phyloP scores from a whole-genome alignment of 345 rosid species.

The Syzygium aromaticum region DNA sequence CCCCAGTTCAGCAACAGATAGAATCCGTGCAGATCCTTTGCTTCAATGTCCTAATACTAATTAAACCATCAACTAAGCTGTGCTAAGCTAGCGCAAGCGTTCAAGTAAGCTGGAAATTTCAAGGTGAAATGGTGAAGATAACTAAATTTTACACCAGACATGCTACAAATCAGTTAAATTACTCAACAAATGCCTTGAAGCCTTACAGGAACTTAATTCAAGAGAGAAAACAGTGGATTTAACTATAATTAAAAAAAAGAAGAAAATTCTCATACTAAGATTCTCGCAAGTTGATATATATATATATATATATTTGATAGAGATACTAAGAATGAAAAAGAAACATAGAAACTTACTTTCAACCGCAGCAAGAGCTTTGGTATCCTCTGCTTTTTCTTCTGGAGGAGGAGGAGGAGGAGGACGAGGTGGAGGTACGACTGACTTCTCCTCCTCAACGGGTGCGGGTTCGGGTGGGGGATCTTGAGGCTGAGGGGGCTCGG shows the following conservation, averaged over 20 bases:
- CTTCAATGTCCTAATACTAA: background rate
- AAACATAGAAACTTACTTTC: slow-evolving; percentile 11
- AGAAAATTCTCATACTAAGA: background rate
- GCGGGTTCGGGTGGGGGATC: background rate
- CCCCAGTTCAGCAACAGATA: background rate
- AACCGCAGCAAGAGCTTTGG: slow-evolving; percentile 15
- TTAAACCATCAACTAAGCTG: background rate
- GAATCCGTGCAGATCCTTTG: background rate
- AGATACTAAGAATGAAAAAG: background rate
- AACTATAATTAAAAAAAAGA: background rate
- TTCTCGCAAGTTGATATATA: background rate
- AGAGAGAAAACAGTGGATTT: background rate
- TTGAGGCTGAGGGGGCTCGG: background rate
- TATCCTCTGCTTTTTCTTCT: slow-evolving; percentile 19
- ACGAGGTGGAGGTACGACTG: slow-evolving; percentile 12
- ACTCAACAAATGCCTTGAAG: background rate
- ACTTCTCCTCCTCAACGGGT: slow-evolving; percentile 32
- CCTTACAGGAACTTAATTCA: background rate
- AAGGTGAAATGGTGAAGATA: background rate
- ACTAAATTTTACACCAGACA: background rate
- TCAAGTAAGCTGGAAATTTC: background rate
- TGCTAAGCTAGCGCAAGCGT: background rate
- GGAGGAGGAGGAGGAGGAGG: slow-evolving; percentile 7
- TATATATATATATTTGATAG: background rate
- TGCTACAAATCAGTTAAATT: background rate